Evolutionary conservation across 257 asterid genomes (phyloP).

Genomic region (Cinchona pubescens): DNA sequence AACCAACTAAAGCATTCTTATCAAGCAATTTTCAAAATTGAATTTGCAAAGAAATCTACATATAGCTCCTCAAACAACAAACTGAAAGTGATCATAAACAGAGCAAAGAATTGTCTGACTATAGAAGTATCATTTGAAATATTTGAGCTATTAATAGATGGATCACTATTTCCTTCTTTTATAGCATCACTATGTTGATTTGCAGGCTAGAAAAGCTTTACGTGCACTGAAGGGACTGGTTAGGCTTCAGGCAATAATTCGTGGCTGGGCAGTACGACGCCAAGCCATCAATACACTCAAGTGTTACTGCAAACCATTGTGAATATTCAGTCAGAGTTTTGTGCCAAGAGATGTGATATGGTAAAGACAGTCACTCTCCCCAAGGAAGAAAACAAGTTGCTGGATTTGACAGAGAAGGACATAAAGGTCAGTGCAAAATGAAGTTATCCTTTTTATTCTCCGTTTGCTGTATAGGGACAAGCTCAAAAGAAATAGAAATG

Average conservation of each 20-base stretch:
- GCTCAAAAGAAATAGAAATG: background rate
- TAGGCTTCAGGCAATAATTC: constrained; percentile 88
- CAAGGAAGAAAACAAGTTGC: constrained; percentile 36
- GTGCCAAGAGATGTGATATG: constrained; percentile 60
- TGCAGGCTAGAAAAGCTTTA: constrained; percentile 85
- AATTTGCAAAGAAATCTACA: background rate
- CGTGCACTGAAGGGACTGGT: constrained; percentile 82
- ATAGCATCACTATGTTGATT: background rate
- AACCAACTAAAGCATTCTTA: background rate
- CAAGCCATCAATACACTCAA: constrained; percentile 80
- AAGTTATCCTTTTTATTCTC: background rate
- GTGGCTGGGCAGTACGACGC: constrained; percentile 87
- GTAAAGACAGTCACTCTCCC: constrained; percentile 34
- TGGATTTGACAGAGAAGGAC: constrained; percentile 55
- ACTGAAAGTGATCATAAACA: background rate
- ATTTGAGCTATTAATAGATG: background rate
- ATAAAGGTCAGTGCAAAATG: constrained; percentile 44
- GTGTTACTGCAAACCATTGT: constrained; percentile 82
- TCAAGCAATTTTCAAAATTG: background rate
- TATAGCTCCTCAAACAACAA: background rate
- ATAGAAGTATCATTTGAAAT: background rate
- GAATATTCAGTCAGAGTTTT: constrained; percentile 72
- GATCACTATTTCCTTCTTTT: background rate
- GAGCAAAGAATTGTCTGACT: background rate
- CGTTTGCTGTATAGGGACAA: background rate